A percentile compares a stretch with the other conserved stretches of the same genome.
These are phyloP conservation scores for Pugionium cornutum DNA, from an alignment of 345 rosid genomes.

Conservation along the genomic window DNA sequence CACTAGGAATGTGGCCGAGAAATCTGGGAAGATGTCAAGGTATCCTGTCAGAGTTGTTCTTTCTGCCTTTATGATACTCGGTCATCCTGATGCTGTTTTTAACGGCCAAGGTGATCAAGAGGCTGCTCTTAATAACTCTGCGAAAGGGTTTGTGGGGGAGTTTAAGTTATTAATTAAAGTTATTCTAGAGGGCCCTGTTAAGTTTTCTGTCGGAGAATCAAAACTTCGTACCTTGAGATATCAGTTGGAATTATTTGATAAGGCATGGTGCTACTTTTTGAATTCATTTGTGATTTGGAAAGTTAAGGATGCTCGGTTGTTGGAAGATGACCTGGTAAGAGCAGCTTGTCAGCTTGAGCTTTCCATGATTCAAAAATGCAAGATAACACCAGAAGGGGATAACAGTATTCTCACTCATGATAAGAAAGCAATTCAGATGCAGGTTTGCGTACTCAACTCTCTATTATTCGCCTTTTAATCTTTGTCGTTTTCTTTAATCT, in stretches of 20 bases:
- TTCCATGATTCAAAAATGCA: conserved; percentile 92
- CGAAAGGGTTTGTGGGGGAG: conserved; percentile 61
- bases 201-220: conserved; percentile 45
- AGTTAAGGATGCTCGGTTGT: conserved; percentile 81
- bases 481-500: not conserved
- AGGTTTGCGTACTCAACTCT: conserved; percentile 48
- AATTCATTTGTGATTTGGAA: conserved; percentile 94
- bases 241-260: conserved; percentile 78
- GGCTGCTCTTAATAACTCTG: conserved; percentile 64
- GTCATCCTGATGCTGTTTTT: conserved; percentile 97
- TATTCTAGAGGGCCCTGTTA: conserved; percentile 70
- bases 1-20: conserved; percentile 44
- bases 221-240: conserved; percentile 65
- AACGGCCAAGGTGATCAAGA: conserved; percentile 87
- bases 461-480: not conserved
- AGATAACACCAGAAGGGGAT: conserved; percentile 65
- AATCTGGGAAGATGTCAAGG: conserved; percentile 54
- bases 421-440: conserved; percentile 84
- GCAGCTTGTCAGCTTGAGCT: conserved; percentile 99
- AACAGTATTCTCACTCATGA: conserved; percentile 69
- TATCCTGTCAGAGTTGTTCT: conserved; percentile 87
- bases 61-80: conserved; percentile 93
- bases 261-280: conserved; percentile 79
- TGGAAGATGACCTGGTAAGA: conserved; percentile 87
- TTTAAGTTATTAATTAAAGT: conserved; percentile 70